These are phyloP conservation scores for Xerocomus spinulosus DNA, from an alignment of 768 basidiomycete species.

Conservation along the genomic window DNA sequence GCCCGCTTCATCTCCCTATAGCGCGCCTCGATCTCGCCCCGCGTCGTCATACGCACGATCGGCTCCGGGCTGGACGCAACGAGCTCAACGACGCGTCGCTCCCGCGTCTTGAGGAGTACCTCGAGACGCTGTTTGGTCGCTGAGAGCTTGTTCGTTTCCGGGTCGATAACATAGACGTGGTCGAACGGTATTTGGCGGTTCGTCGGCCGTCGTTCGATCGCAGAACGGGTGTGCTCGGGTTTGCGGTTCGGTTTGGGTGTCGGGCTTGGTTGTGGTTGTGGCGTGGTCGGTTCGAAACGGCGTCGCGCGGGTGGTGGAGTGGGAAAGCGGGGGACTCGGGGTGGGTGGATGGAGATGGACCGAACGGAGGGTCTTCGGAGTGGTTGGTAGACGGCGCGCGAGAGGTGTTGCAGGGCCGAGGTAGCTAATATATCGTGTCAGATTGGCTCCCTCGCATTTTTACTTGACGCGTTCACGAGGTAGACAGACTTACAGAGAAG, in stretches of 20 bases:
- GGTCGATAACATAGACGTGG: conserved; percentile 46
- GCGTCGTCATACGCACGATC: conserved; percentile 56
- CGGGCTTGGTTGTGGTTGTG: neutral
- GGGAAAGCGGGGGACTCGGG: neutral
- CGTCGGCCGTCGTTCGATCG: conserved; percentile 12
- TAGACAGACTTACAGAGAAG: conserved; percentile 5
- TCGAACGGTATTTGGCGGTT: conserved; percentile 42
- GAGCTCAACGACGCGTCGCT: conserved; percentile 48
- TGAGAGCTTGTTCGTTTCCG: conserved; percentile 38
- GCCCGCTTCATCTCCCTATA: conserved; percentile 35
- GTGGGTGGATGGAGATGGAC: conserved; percentile 3
- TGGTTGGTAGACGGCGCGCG: conserved; percentile 1
- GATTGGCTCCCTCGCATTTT: neutral
- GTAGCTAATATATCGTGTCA: neutral
- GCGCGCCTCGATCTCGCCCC: conserved; percentile 38
- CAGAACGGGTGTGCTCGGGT: neutral
- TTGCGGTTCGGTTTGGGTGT: neutral
- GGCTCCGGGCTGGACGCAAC: conserved; percentile 46
- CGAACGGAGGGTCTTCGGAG: conserved; percentile 7
- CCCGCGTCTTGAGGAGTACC: conserved; percentile 45
- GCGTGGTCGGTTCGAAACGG: conserved; percentile 6
- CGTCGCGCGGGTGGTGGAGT: conserved; percentile 15
- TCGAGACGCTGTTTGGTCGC: conserved; percentile 31
- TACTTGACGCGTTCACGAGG: neutral
- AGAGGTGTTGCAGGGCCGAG: conserved; percentile 1